Evolutionary conservation across 441 rosid species (phyloP).

Genomic region (Kokia cookei): DNA sequence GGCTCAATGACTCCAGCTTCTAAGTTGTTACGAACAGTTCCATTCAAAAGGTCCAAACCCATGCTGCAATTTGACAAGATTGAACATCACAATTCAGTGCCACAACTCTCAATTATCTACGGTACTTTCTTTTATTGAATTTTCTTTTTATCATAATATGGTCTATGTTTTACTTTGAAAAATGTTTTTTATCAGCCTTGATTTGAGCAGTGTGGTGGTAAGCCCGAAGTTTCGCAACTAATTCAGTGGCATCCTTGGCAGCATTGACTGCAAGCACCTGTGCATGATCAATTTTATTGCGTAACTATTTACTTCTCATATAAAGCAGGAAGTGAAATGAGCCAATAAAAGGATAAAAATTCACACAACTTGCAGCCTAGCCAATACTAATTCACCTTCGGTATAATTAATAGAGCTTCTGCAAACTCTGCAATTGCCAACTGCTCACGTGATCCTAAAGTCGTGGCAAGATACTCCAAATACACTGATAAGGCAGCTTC

Average conservation of each 20-base stretch:
- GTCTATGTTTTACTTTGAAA: constrained; percentile 51
- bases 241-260: constrained; percentile 94
- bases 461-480: constrained; percentile 93
- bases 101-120: neutral
- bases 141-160: neutral
- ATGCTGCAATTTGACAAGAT: constrained; percentile 53
- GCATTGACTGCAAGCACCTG: constrained; percentile 98
- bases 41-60: constrained; percentile 90
- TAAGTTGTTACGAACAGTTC: constrained; percentile 78
- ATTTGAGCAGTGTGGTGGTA: constrained; percentile 98
- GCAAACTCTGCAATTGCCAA: constrained; percentile 98
- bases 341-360: neutral
- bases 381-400: constrained; percentile 47
- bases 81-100: neutral
- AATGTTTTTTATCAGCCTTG: constrained; percentile 90
- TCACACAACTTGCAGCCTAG: neutral
- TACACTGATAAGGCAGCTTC: constrained; percentile 92
- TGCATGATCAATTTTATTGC: constrained; percentile 1
- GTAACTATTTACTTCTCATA: neutral
- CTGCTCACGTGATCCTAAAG: constrained; percentile 94
- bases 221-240: constrained; percentile 91
- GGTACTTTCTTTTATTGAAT: neutral
- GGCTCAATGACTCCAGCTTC: constrained; percentile 99
- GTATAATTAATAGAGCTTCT: constrained; percentile 80
- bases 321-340: neutral